Percentiles rank a stretch among this genome's conserved stretches.
Conservation (phyloP, 768 basidiomycete species). For the Leucosporidium yakuticum region DNA sequence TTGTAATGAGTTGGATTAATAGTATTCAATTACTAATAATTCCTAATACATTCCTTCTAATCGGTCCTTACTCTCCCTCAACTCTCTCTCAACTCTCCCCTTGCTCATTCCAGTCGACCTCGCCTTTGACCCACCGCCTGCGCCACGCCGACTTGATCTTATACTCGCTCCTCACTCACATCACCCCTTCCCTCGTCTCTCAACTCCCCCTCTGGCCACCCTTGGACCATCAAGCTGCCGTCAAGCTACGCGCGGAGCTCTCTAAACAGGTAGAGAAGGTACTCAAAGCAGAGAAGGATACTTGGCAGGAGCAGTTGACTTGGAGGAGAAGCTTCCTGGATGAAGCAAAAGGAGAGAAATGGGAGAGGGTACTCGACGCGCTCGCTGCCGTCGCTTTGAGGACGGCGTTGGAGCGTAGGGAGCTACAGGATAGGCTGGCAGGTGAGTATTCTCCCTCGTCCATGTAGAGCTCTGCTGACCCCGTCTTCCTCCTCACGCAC, state of each 20-base stretch:
- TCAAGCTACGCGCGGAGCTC: background rate
- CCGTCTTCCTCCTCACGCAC: too few species aligned
- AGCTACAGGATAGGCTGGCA: background rate
- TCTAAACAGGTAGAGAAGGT: background rate
- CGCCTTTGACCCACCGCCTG: background rate
- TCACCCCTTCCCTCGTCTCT: background rate
- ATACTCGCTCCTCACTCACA: background rate
- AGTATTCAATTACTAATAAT: too few species aligned
- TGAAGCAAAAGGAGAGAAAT: slow-evolving; percentile 56
- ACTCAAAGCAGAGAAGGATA: background rate
- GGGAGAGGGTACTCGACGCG: background rate
- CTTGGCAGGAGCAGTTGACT: background rate
- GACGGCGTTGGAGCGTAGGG: background rate
- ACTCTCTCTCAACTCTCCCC: background rate
- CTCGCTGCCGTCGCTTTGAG: background rate
- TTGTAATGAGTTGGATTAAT: too few species aligned
- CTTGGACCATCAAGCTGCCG: background rate
- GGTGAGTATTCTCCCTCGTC: background rate
- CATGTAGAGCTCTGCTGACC: too few species aligned
- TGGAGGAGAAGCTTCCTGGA: slow-evolving; percentile 11
- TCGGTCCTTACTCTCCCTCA: background rate
- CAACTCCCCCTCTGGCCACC: background rate
- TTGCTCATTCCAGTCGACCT: background rate
- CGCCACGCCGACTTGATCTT: background rate
- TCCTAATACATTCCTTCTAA: too few species aligned